phyloP scores from a whole-genome alignment of 2,329 filamentous ascomycete species.

The Didymella arachidicola region DNA sequence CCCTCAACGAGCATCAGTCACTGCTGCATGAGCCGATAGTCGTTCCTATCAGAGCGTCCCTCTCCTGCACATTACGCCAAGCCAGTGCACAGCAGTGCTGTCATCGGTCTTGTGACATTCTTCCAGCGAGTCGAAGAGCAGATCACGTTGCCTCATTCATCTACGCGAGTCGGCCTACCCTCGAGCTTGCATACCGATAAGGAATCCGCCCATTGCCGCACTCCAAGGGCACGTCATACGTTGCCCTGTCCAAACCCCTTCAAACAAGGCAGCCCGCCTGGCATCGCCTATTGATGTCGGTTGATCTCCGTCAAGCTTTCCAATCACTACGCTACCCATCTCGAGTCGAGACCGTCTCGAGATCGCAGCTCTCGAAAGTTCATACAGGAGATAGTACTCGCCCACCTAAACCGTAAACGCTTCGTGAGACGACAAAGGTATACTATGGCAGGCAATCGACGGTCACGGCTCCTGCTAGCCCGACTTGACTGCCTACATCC shows the following conservation, averaged over 20 bases:
- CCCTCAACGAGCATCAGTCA: slow-evolving; percentile 4
- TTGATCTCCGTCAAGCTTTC: slow-evolving; percentile 63
- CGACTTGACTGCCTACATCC: slow-evolving; percentile 32
- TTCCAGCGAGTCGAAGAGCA: slow-evolving; percentile 38
- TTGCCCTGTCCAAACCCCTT: slow-evolving; percentile 17
- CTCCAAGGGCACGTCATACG: slow-evolving; percentile 30
- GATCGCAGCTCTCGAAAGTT: slow-evolving; percentile 63
- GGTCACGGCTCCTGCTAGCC: slow-evolving; percentile 44
- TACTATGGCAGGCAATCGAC: slow-evolving; percentile 48
- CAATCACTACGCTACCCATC: slow-evolving; percentile 63
- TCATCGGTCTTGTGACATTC: slow-evolving; percentile 47
- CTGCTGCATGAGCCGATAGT: slow-evolving; percentile 7
- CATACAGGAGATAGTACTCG: slow-evolving; percentile 63
- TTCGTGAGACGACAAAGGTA: slow-evolving; percentile 45
- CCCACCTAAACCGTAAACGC: slow-evolving; percentile 53
- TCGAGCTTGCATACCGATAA: slow-evolving; percentile 35
- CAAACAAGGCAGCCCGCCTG: slow-evolving; percentile 37
- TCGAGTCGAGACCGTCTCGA: slow-evolving; percentile 64
- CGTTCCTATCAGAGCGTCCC: slow-evolving; percentile 17
- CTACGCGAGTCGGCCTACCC: slow-evolving; percentile 29
- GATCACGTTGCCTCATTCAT: slow-evolving; percentile 28
- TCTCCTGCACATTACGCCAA: slow-evolving; percentile 39
- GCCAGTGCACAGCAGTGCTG: slow-evolving; percentile 42
- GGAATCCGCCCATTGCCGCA: slow-evolving; percentile 27
- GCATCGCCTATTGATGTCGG: slow-evolving; percentile 62